Evolutionary conservation across 208 protist species (phyloP).

Genomic region (Novymonas esmeraldas): DNA sequence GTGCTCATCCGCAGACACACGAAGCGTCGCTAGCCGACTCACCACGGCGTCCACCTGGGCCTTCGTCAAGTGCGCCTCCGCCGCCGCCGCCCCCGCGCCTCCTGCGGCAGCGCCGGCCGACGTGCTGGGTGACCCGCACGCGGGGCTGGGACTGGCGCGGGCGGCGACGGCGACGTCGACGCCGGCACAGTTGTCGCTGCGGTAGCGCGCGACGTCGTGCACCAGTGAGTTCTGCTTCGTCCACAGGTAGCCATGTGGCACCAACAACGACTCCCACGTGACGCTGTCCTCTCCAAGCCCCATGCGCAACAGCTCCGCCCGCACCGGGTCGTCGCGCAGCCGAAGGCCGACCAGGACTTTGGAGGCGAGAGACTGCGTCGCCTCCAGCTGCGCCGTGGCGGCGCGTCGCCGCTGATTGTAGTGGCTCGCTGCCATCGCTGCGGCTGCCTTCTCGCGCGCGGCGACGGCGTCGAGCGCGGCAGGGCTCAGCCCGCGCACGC

Average conservation of each 20-base stretch:
- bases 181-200: slow-evolving; percentile 20
- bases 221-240: slow-evolving; percentile 32
- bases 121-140: not conserved
- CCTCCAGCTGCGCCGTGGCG: slow-evolving; percentile 19
- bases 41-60: slow-evolving; percentile 70
- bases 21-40: slow-evolving; percentile 46
- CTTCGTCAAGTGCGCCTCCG: slow-evolving; percentile 46
- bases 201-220: slow-evolving; percentile 39
- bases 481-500: slow-evolving; percentile 23
- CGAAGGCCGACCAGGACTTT: slow-evolving; percentile 13
- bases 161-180: not conserved
- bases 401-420: slow-evolving; percentile 25
- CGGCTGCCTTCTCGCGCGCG: slow-evolving; percentile 33
- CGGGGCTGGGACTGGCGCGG: not conserved
- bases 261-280: slow-evolving; percentile 35
- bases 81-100: not conserved
- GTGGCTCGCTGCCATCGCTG: slow-evolving; percentile 36
- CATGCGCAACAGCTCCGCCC: slow-evolving; percentile 27
- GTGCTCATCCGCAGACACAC: slow-evolving; percentile 53
- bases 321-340: slow-evolving; percentile 25
- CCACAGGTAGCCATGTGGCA: slow-evolving; percentile 40
- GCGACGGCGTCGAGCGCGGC: slow-evolving; percentile 13
- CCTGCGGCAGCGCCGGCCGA: not conserved
- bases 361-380: slow-evolving; percentile 20
- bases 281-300: slow-evolving; percentile 27